Conservation (phyloP, 768 basidiomycete genomes). For the Pleurotus ostreatus region DNA sequence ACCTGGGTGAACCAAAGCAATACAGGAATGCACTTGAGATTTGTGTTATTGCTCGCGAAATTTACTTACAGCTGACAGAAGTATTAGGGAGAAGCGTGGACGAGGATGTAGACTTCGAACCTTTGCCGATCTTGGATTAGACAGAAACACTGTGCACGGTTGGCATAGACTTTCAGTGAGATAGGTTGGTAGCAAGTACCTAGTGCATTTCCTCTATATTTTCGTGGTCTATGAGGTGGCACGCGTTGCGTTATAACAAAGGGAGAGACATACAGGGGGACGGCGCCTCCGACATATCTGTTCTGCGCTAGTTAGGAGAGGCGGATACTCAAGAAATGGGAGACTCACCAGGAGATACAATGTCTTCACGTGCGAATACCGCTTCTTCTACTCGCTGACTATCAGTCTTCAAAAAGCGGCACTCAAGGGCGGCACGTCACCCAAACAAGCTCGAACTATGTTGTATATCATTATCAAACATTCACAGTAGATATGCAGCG, state of each 20-base stretch:
- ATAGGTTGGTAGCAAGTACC: background rate
- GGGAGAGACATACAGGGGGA: background rate
- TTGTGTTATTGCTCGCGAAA: background rate
- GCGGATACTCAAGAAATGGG: background rate
- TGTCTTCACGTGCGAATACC: background rate
- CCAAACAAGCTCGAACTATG: constrained; percentile 4
- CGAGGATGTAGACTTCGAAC: background rate
- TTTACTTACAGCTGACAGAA: background rate
- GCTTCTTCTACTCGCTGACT: background rate
- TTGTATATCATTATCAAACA: too few species aligned
- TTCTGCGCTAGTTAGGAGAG: background rate
- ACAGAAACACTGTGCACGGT: background rate
- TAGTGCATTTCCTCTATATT: constrained; percentile 3
- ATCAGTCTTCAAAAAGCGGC: background rate
- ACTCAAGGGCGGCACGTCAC: background rate
- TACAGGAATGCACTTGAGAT: background rate
- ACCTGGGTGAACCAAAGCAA: background rate
- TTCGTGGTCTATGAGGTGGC: background rate
- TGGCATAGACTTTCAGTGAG: background rate
- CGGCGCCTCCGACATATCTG: background rate
- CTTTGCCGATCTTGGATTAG: constrained; percentile 5
- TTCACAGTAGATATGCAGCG: too few species aligned
- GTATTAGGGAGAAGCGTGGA: background rate
- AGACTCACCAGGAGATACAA: background rate
- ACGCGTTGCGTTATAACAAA: background rate